phyloP scores from a whole-genome alignment of 2,329 filamentous ascomycete genomes.

The Verticillium alfalfae region DNA sequence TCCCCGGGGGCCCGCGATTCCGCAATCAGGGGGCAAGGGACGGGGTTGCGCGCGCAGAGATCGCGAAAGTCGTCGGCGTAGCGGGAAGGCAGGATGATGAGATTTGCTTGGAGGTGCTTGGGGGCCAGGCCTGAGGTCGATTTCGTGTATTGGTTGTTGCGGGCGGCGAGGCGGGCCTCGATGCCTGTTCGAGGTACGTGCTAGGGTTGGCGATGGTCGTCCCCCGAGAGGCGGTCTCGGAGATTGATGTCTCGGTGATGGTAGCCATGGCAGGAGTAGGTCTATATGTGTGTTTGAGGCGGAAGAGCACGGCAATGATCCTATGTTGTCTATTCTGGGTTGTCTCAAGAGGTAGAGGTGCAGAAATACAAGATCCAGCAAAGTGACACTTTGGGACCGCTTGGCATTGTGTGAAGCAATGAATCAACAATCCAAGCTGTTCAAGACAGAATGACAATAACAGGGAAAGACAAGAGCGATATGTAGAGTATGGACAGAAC shows the following conservation, averaged over 20 bases:
- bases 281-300: background rate
- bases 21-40: slow-evolving; percentile 55
- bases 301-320: background rate
- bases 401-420: no score
- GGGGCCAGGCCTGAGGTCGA: slow-evolving; percentile 51
- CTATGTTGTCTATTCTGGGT: background rate
- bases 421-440: no score
- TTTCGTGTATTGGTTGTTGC: slow-evolving; percentile 28
- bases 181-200: slow-evolving; percentile 20
- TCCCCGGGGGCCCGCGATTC: slow-evolving; percentile 40
- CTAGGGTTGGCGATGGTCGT: background rate
- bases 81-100: slow-evolving; percentile 51
- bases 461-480: no score
- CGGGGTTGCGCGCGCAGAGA: slow-evolving; percentile 56
- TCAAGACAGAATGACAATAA: no score
- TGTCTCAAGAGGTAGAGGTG: background rate
- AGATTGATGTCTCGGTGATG: background rate
- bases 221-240: background rate
- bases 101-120: slow-evolving; percentile 54
- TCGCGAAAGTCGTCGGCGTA: slow-evolving; percentile 53
- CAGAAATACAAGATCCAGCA: no score
- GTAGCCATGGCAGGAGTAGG: background rate
- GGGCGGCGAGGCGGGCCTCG: slow-evolving; percentile 36
- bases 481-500: no score
- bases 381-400: no score